phyloP scores from a whole-genome alignment of 768 basidiomycete genomes.

The Tylopilus rubrobrunneus region DNA sequence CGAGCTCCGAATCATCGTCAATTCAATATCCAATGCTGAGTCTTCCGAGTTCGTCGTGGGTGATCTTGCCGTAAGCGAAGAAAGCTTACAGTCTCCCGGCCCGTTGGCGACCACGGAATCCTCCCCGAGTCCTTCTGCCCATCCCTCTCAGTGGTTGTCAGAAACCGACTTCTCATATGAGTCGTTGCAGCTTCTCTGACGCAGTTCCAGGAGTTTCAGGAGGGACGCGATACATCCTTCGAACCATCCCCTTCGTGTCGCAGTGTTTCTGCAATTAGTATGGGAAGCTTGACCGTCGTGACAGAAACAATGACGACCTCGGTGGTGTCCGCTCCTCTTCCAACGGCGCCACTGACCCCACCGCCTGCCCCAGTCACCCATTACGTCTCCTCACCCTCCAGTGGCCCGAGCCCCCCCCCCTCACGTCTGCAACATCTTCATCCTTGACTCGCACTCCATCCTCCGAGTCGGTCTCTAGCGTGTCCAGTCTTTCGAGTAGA shows the following conservation, averaged over 20 bases:
- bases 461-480: conserved; percentile 33
- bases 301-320: conserved; percentile 33
- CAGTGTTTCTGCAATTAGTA: conserved; percentile 40
- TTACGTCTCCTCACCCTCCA: conserved; percentile 31
- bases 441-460: conserved; percentile 38
- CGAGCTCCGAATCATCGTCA: no score
- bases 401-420: conserved; percentile 29
- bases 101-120: conserved; percentile 36
- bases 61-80: conserved; percentile 28
- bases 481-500: conserved; percentile 44
- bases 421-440: conserved; percentile 31
- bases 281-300: conserved; percentile 32
- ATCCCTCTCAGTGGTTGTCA: conserved; percentile 51
- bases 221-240: conserved; percentile 59
- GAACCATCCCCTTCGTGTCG: conserved; percentile 75
- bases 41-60: conserved; percentile 34
- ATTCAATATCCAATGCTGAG: conserved; percentile 40
- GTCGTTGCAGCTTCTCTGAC: conserved; percentile 66
- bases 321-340: conserved; percentile 7
- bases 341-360: neutral
- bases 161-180: conserved; percentile 72
- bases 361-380: conserved; percentile 20
- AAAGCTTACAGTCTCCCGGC: conserved; percentile 29
- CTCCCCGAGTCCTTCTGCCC: conserved; percentile 32
- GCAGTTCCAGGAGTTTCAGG: conserved; percentile 46